phyloP scores from a whole-genome alignment of 2,329 filamentous ascomycete species.

The Paecilomyces formosus region DNA sequence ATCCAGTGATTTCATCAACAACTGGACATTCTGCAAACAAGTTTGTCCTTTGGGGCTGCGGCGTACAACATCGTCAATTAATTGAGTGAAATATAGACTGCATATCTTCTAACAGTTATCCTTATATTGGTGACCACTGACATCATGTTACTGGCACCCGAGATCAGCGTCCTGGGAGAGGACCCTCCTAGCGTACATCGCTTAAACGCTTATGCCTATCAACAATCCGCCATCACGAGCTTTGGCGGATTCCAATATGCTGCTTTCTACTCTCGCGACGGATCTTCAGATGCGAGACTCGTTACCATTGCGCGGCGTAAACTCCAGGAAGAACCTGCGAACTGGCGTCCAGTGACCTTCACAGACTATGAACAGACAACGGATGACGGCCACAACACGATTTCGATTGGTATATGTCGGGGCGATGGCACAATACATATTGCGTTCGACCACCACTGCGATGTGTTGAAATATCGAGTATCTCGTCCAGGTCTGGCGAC shows the following conservation, averaged over 20 bases:
- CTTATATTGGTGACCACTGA: neutral
- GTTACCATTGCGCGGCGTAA: neutral
- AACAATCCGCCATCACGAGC: neutral
- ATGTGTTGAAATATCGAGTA: constrained; percentile 19
- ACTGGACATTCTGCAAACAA: neutral
- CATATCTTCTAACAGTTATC: neutral
- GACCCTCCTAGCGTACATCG: neutral
- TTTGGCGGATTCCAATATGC: neutral
- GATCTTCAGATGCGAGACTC: neutral
- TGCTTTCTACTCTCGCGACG: neutral
- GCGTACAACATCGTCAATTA: neutral
- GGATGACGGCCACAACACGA: constrained; percentile 48
- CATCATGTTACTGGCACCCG: neutral
- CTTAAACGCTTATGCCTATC: neutral
- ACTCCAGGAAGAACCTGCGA: neutral
- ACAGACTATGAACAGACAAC: constrained; percentile 44
- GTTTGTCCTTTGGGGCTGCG: neutral
- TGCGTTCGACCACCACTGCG: constrained; percentile 47
- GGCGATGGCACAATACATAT: constrained; percentile 48
- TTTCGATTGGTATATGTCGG: constrained; percentile 44
- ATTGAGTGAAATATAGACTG: neutral
- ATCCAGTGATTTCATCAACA: neutral
- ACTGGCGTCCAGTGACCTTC: constrained; percentile 43
- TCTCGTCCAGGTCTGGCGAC: neutral
- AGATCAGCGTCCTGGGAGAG: neutral